Base-by-base conservation (phyloP, 345 rosid species). In the Hypericum androsaemum region DNA sequence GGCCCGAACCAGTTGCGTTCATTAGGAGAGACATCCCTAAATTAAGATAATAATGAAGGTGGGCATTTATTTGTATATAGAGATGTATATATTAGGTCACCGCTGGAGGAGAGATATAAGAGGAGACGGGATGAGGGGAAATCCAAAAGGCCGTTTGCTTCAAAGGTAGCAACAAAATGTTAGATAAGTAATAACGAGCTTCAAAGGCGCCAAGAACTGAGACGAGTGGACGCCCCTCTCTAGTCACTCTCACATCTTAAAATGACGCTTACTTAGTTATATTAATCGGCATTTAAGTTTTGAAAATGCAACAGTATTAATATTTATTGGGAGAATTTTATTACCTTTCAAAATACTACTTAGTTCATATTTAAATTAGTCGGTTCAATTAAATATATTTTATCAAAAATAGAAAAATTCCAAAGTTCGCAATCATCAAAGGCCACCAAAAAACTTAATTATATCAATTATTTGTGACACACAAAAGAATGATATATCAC, bases 211-310 rank as follows among this genome's bases (percentile, higher is more conserved):
- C 63, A 63, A 13, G 41, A 35, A 46, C 54, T 7, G 61, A 60
- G 76, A 71, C 69, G 72, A 67, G 58, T 57, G 52, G 64, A 44
- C 69, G 66, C 50, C 55, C 58, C 39, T 38, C 12, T 49, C 6
- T 8, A 49, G 55, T 52, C 64, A 53, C 47, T 42, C 17, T 16
- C 38, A 41, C 42, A 48, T 52, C 12, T 10, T 50, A 36, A 36
- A 47, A 17, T 52, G 28, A 13, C 35, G 32, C 8, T 12, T 1
- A 22, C 32, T 1, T 22, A 22, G 4, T 22, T 22, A 22, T 22
- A 22, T 22, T 22, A n/a, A n/a, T n/a, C n/a, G n/a, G n/a, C n/a
- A n/a, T n/a, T n/a, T n/a, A n/a, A n/a, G n/a, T n/a, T n/a, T n/a
- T n/a, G n/a, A n/a, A n/a, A n/a, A n/a, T n/a, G n/a, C n/a, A n/a